Evolutionary conservation across 345 rosid species (phyloP).

Genomic region (Ailanthus altissimus): DNA sequence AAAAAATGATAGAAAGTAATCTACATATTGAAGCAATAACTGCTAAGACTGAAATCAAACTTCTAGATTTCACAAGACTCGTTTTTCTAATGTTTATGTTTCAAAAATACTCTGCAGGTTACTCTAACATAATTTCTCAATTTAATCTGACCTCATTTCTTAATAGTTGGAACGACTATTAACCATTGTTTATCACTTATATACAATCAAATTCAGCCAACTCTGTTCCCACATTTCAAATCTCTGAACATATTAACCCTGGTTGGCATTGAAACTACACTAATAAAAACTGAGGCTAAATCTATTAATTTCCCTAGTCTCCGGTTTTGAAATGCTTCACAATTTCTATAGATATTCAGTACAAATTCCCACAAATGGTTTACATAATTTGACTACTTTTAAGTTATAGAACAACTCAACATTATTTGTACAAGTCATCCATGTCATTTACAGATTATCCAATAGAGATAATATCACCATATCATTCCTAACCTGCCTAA

Average conservation of each 20-base stretch:
- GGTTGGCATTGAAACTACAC: neutral
- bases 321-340: neutral
- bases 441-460: neutral
- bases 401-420: slow-evolving; percentile 3
- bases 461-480: neutral
- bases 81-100: neutral
- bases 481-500: slow-evolving; percentile 66
- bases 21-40: neutral
- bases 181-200: neutral
- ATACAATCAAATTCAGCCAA: neutral
- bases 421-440: neutral
- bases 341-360: neutral
- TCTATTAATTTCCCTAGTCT: neutral
- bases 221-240: neutral
- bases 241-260: neutral
- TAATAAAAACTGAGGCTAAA: neutral
- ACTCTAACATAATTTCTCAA: neutral
- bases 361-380: neutral
- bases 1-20: neutral
- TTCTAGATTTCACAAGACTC: neutral
- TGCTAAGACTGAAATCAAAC: neutral
- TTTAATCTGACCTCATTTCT: neutral
- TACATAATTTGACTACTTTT: neutral
- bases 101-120: neutral
- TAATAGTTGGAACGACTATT: neutral